These are phyloP conservation scores for Penicillium robsamsonii DNA, from an alignment of 495 filamentous ascomycete genomes.

Conservation along the genomic window DNA sequence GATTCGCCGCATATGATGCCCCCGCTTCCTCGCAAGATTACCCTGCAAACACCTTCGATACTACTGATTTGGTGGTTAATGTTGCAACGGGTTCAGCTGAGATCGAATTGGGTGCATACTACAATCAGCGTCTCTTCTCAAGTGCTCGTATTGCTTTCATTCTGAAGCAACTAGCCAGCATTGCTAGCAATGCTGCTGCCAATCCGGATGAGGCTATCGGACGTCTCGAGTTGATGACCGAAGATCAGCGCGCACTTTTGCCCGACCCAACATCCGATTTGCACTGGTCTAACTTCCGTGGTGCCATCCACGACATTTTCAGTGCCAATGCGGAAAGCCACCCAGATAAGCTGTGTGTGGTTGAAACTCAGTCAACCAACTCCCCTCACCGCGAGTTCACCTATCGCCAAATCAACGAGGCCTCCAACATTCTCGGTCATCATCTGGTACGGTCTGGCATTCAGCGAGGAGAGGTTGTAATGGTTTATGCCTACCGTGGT, in stretches of 20 bases:
- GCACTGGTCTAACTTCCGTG: slow-evolving; percentile 78
- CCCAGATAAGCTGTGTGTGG: slow-evolving; percentile 76
- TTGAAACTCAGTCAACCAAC: slow-evolving; percentile 69
- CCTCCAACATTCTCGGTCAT: slow-evolving; percentile 76
- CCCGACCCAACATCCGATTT: slow-evolving; percentile 77
- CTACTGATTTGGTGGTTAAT: slow-evolving; percentile 49
- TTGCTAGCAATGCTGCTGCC: slow-evolving; percentile 43
- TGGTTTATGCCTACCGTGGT: slow-evolving; percentile 83
- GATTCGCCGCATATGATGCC: slow-evolving; percentile 50
- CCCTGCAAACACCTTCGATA: slow-evolving; percentile 46
- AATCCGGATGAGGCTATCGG: slow-evolving; percentile 46
- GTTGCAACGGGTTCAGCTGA: slow-evolving; percentile 34
- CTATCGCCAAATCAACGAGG: slow-evolving; percentile 85
- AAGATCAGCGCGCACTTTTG: slow-evolving; percentile 45
- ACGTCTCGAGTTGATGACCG: slow-evolving; percentile 49
- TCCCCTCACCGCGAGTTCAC: slow-evolving; percentile 68
- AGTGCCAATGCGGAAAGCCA: slow-evolving; percentile 66
- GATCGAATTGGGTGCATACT: slow-evolving; percentile 46
- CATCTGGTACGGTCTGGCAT: slow-evolving; percentile 72
- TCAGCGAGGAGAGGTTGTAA: slow-evolving; percentile 81
- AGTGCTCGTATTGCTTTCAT: slow-evolving; percentile 47
- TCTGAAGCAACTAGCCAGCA: slow-evolving; percentile 42
- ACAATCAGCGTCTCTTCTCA: slow-evolving; percentile 53
- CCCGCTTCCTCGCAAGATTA: slow-evolving; percentile 47
- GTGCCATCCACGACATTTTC: slow-evolving; percentile 80